These are phyloP conservation scores for Solanum hybrid DNA, from an alignment of 305 asterid species.

Conservation along the genomic window DNA sequence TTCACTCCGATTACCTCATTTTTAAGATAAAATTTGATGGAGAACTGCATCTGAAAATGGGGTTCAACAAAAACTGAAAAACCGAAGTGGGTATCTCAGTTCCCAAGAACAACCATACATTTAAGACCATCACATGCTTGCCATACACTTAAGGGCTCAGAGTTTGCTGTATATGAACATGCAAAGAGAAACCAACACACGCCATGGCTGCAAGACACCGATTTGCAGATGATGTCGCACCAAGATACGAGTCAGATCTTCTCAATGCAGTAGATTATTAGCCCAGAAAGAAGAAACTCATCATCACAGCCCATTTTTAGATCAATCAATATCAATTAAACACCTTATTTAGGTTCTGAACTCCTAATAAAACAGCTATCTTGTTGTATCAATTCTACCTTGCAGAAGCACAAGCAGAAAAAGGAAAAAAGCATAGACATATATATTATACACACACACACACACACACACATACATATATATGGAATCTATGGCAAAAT, in stretches of 20 bases:
- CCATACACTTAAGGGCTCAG: constrained; percentile 25
- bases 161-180: constrained; percentile 7
- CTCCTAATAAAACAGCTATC: background rate
- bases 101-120: background rate
- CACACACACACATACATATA: background rate
- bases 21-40: background rate
- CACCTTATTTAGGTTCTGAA: background rate
- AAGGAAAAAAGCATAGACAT: background rate
- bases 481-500: background rate
- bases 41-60: background rate
- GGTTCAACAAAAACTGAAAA: background rate
- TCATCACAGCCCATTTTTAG: background rate
- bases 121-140: background rate
- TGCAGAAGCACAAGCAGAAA: background rate
- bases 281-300: background rate
- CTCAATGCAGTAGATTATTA: background rate
- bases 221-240: constrained; percentile 7
- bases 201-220: constrained; percentile 33
- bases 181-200: constrained; percentile 14
- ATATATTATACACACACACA: background rate
- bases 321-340: background rate
- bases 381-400: background rate
- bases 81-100: background rate
- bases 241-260: constrained; percentile 10
- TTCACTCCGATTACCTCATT: background rate